Evolutionary conservation across 78 protist species (phyloP).

Genomic region (slime mould (Dictyostelium discoideum)): DNA sequence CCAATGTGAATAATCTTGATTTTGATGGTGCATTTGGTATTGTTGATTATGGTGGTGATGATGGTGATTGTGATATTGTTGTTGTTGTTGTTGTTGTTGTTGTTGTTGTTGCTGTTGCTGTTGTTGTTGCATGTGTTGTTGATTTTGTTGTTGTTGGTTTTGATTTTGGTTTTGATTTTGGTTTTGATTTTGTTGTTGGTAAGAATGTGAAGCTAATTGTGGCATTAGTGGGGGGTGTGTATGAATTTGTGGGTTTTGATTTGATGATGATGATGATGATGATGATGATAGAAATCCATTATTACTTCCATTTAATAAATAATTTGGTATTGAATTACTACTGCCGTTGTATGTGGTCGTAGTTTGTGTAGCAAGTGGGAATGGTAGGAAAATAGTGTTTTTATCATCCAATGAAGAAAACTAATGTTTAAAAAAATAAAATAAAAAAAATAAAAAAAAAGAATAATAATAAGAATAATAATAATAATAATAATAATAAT

Average conservation of each 20-base stretch:
- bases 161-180: neutral
- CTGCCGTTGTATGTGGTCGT: neutral
- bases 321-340: neutral
- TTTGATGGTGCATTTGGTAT: neutral
- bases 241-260: neutral
- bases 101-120: neutral
- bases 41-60: neutral
- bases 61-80: neutral
- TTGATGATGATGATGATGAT: too few species aligned
- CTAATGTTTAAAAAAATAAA: neutral
- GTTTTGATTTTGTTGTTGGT: conserved; percentile 12
- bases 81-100: too few species aligned
- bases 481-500: too few species aligned
- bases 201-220: neutral
- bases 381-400: neutral
- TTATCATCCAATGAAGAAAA: neutral
- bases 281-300: too few species aligned
- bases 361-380: neutral
- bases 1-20: neutral
- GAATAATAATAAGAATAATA: neutral
- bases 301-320: neutral
- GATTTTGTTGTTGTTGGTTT: conserved; percentile 28
- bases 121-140: neutral
- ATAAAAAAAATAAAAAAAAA: neutral
- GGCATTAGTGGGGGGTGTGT: neutral